A percentile compares a stretch with the other conserved stretches of the same genome.
These are phyloP conservation scores for Syncephalis fuscata DNA, from an alignment of 371 early-diverging fungal species.

Conservation along the genomic window DNA sequence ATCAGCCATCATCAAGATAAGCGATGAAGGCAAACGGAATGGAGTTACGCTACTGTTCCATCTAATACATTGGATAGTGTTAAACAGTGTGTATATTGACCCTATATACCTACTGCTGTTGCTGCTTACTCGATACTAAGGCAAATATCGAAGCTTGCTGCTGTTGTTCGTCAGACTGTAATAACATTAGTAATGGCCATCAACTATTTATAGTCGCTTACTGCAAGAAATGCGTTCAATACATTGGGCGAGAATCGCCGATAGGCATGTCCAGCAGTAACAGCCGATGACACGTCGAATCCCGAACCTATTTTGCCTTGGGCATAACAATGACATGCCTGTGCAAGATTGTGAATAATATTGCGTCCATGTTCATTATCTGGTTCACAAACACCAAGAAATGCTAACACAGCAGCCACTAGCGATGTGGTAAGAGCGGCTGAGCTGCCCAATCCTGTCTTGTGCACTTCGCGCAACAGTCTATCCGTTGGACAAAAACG, in stretches of 20 bases:
- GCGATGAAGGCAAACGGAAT: slow-evolving; percentile 51
- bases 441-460: slow-evolving; percentile 92
- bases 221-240: slow-evolving; percentile 15
- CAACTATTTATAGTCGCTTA: too few relatives aligned
- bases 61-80: too few relatives aligned
- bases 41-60: slow-evolving; percentile 6
- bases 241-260: slow-evolving; percentile 61
- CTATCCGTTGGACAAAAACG: slow-evolving; percentile 50
- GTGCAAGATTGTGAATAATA: slow-evolving; percentile 71
- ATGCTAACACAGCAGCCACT: slow-evolving; percentile 54
- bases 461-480: slow-evolving; percentile 62
- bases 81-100: too few relatives aligned
- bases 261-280: slow-evolving; percentile 78
- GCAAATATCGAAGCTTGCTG: too few relatives aligned
- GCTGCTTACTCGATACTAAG: too few relatives aligned
- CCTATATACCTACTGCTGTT: too few relatives aligned
- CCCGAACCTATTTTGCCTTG: slow-evolving; percentile 96
- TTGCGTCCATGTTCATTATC: slow-evolving; percentile 5
- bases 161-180: too few relatives aligned
- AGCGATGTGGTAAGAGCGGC: slow-evolving; percentile 86
- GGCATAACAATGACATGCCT: slow-evolving; percentile 84
- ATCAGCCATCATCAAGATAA: slow-evolving; percentile 73
- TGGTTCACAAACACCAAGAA: slow-evolving; percentile 31
- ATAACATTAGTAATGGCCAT: too few relatives aligned
- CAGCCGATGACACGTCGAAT: slow-evolving; percentile 89